Base-by-base conservation (phyloP, 106 monocot genomes). In the Dactylorhiza incarnata region DNA sequence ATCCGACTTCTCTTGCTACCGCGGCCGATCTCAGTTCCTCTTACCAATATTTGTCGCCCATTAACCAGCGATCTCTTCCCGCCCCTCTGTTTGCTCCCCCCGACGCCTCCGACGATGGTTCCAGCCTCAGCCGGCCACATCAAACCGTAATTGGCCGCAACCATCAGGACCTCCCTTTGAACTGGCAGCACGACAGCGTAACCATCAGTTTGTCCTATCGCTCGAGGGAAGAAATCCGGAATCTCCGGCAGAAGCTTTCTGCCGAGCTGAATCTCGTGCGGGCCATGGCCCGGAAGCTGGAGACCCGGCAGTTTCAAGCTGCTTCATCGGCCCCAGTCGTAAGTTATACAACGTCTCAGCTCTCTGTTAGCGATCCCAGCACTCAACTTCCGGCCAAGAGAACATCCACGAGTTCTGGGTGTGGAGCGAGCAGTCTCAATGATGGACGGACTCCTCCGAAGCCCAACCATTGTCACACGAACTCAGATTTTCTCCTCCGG, bases 261-360 rank as follows among this genome's bases (percentile, higher is more conserved):
- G 81, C 83, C 5, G 87, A 93, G 77, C 83, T 93, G 29, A 89
- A 89, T 23, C 77, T 71, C 79, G 89, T 88, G 9, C 85, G 88
- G 6, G 59, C 70, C 3, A 56, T 78, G 20, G 16, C 44, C 12
- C 67, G 78, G 24, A 73, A 68, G 68, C 48, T 88, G 15, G 82
- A 85, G 47, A 75, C 84, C 19, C 62, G 54, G 3, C 81, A 81
- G 7, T 67, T 77, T 59, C 50, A 71, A 8, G 59, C 56, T 13
- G 45, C 81, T 13, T 37, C 37, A 37, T 37, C 37, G 37, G 37
- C 37, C 37, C 37, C 37, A 37, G 37, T 37, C 37, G 37, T 73
- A 3, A 77, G 74, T 2, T 77, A 82, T 49, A 79, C 79, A 5
- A 76, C 74, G 13, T 84, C 87, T 2, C 84, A 84, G 79, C 77